Conservation (phyloP, 2,329 filamentous ascomycete genomes). For the Trichoderma sp. region DNA sequence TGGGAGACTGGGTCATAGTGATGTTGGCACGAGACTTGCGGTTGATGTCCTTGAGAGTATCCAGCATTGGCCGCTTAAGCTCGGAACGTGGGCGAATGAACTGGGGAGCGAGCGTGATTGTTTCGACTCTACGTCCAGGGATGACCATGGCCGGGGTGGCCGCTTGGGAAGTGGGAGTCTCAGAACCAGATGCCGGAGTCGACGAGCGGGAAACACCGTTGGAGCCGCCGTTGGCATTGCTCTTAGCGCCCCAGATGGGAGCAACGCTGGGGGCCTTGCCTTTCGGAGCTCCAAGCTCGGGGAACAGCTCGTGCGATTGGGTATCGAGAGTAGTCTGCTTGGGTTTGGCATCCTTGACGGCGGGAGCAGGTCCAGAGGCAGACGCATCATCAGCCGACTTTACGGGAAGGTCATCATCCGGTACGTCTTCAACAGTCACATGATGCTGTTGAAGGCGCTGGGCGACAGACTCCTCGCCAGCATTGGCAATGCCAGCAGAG, state of each 20-base stretch:
- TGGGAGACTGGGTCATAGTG: constrained; percentile 69
- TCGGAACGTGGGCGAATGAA: constrained; percentile 74
- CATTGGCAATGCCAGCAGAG: constrained; percentile 34
- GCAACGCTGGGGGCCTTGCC: constrained; percentile 65
- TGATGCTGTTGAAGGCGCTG: constrained; percentile 63
- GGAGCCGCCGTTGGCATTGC: constrained; percentile 53
- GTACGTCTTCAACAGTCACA: constrained; percentile 74
- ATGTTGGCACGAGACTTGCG: constrained; percentile 85
- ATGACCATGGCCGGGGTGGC: constrained; percentile 59
- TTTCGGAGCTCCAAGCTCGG: constrained; percentile 72
- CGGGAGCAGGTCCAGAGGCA: constrained; percentile 46
- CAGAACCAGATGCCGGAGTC: constrained; percentile 59
- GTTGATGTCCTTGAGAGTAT: constrained; percentile 89
- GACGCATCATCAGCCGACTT: constrained; percentile 47
- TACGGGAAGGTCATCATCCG: constrained; percentile 72
- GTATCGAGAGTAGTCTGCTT: constrained; percentile 68
- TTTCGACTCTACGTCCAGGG: constrained; percentile 78
- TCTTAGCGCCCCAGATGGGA: constrained; percentile 75
- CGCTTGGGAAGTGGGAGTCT: constrained; percentile 36
- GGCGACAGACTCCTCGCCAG: constrained; percentile 49
- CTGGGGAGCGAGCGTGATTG: constrained; percentile 67
- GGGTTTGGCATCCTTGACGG: constrained; percentile 64
- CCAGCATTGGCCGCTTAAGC: constrained; percentile 78
- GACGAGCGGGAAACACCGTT: constrained; percentile 58
- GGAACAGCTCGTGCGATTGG: constrained; percentile 87